Base-by-base conservation (phyloP, 2,329 filamentous ascomycete species). In the Claviceps spartinae region DNA sequence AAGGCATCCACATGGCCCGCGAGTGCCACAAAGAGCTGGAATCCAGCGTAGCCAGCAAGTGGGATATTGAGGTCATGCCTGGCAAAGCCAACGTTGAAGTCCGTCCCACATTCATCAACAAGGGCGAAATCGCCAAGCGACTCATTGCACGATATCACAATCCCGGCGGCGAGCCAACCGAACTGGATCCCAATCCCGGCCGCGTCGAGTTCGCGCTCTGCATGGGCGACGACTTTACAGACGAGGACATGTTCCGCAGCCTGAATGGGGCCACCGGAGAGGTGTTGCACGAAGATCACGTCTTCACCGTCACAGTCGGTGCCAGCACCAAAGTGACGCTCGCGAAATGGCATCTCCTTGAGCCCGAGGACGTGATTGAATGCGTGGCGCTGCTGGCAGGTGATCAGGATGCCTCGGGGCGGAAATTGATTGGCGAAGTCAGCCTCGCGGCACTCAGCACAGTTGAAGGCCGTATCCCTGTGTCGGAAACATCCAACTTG, bases 31-130 rank as follows among this genome's bases (percentile, higher is more conserved):
- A 85, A 65, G 81, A 90, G 58, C 78, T 98, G 16, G 85, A 94
- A 64, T 72, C 76, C 4, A 87, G 82, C 0, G 85, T 95, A 0
- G 82, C 73, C 49, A 85, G 82, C 63, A 81, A 81, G 57, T 95
- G 85, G 79, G 89, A 95, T 47, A 87, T 97, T 3, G 91, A 97
- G 62, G 89, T 98, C 54, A 97, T 97, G 89, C 80, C 83, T 0
- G 93, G 93, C 60, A 98, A 97, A 72, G 91, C 91, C 55, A 97
- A 97, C 65, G 76, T 98, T 26, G 93, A 98, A 69, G 91, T 97
- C 36, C 84, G 93, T n/a, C 91, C 91, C 30, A 90, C 84, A 1
- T 95, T 95, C 62, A 89, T 98, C 71, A 97, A 97, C 76, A 98
- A 98, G 74, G 93, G 93, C 34, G 89, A 94, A 68, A 97, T 97